phyloP scores from a whole-genome alignment of 345 rosid species.

The Melaleuca quinquenervia region DNA sequence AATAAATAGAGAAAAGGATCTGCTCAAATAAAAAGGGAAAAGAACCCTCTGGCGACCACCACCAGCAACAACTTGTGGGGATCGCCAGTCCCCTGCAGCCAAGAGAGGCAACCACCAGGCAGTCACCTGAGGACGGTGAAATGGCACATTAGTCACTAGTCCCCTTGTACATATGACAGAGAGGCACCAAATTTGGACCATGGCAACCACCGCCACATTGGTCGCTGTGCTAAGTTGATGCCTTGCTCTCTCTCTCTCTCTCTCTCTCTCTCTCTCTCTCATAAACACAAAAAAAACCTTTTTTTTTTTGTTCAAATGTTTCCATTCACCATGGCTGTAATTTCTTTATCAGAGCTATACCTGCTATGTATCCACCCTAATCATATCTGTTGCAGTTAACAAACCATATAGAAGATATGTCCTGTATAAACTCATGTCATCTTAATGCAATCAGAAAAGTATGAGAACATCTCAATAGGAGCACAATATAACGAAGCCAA shows the following conservation, averaged over 20 bases:
- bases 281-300: neutral
- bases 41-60: neutral
- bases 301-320: neutral
- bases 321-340: neutral
- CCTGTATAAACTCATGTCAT: neutral
- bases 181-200: neutral
- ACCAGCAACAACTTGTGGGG: neutral
- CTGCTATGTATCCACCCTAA: neutral
- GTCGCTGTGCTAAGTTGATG: neutral
- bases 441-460: neutral
- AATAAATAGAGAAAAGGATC: neutral
- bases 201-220: neutral
- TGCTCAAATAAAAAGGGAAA: neutral
- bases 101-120: neutral
- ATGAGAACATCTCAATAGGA: neutral
- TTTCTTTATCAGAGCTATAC: neutral
- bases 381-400: neutral
- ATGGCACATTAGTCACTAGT: neutral
- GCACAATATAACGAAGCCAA: neutral
- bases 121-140: neutral
- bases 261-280: neutral
- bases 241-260: neutral
- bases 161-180: neutral
- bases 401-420: neutral
- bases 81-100: neutral